Base-by-base conservation (phyloP, 208 protist genomes). In the Herpetomonas samuelpessoai region DNA sequence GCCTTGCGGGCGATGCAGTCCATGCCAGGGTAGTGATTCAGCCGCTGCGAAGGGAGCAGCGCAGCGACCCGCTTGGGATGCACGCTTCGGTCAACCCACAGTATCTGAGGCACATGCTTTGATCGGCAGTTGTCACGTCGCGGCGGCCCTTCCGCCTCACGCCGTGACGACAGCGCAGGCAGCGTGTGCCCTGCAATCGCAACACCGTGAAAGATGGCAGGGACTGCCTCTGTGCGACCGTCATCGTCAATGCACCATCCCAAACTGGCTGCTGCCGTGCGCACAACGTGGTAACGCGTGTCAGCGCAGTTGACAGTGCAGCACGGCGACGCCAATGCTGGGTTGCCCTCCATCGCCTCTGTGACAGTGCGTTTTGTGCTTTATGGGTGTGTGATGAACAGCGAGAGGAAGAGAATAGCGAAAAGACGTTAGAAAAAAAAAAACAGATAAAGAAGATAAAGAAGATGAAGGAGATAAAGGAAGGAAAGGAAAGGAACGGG, bases 11-110 rank as follows among this genome's bases (percentile, higher is more conserved):
- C 79, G n/a, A 98, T 83, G 25, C 81, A 70, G 39, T 86, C 45
- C 88, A 98, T 98, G 0, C 73, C 76, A 1, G 89, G 73, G 57
- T 96, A 98, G 76, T 98, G 96, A 71, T 98, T 98, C 18, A 98
- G 79, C 0, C 86, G 74, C 67, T 98, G 93, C 39, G 72, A 80
- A 29, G 63, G 74, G 21, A 56, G 61, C 51, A 98, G 55, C 9
- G 38, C 62, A 10, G 79, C 72, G 1, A 98, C 82, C 26, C 86
- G 70, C 2, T 78, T 48, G 7, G 62, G 14, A 18, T 76, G 12
- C 9, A 97, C 83, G 62, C 82, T 96, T 28, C 76, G 83, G 57
- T 98, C 96, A 0, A 80, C 60, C 93, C 93, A 98, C 25, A 92
- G 50, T 10, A 98, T 67, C 60, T 97, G 86, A 25, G 76, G 85